phyloP scores from a whole-genome alignment of 2,329 filamentous ascomycete genomes.

The Cylindrodendrum hubeiense region DNA sequence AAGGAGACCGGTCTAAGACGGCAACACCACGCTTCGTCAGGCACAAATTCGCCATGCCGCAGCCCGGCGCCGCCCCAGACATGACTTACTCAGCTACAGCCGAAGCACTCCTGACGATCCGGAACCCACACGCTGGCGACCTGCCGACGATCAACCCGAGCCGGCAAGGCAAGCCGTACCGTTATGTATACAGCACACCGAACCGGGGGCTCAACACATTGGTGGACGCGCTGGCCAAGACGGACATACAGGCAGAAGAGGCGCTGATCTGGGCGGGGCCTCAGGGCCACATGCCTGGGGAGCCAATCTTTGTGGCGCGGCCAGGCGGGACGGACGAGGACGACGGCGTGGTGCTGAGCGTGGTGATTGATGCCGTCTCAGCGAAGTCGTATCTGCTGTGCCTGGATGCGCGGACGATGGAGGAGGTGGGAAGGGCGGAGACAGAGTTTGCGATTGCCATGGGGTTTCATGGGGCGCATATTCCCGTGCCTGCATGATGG shows the following conservation, averaged over 20 bases:
- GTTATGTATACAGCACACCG: slow-evolving; percentile 71
- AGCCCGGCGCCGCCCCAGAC: slow-evolving; percentile 7
- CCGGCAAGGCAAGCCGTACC: slow-evolving; percentile 64
- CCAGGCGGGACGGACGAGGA: slow-evolving; percentile 65
- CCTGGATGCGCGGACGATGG: slow-evolving; percentile 72
- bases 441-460: slow-evolving; percentile 70
- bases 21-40: slow-evolving; percentile 56
- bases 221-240: slow-evolving; percentile 74
- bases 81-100: slow-evolving; percentile 35
- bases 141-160: slow-evolving; percentile 75
- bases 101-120: slow-evolving; percentile 59
- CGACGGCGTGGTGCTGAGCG: slow-evolving; percentile 70
- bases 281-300: slow-evolving; percentile 74
- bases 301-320: slow-evolving; percentile 74
- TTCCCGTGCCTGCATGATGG: slow-evolving; percentile 27
- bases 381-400: slow-evolving; percentile 75
- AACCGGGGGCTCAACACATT: slow-evolving; percentile 71
- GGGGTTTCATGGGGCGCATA: slow-evolving; percentile 74
- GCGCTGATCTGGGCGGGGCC: slow-evolving; percentile 68
- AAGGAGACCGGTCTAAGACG: slow-evolving; percentile 53
- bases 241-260: slow-evolving; percentile 67
- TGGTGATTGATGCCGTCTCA: slow-evolving; percentile 73
- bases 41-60: slow-evolving; percentile 56
- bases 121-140: slow-evolving; percentile 69
- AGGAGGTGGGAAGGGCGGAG: slow-evolving; percentile 74